Base-by-base conservation (phyloP, 192 early-diverging fungal genomes). In the Coemansia sp. region DNA sequence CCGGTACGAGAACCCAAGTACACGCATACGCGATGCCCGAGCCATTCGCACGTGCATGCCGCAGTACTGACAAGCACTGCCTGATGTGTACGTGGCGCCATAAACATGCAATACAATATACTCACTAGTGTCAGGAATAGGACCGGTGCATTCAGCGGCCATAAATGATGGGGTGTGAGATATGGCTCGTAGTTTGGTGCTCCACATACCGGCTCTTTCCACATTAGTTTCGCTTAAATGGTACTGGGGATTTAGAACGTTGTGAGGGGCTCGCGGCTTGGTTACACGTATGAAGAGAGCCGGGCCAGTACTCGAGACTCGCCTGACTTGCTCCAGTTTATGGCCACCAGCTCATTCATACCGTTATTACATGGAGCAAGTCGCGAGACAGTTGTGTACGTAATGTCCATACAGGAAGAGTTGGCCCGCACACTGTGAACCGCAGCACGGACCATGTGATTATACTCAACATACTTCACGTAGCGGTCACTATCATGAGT, bases 1-100 rank as follows among this genome's bases (percentile, higher is more conserved):
- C 8, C 95, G 76, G 72, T 98, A 96, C 65, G 88, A 85, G 23
- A 91, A 75, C 6, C 80, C 87, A 66, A 51, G 65, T 1, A 84
- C 71, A 0, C 50, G 66, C 29, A 67, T 10, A n/a, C 64, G 70
- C 7, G 50, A 59, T 1, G 79, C 67, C 11, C 84, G 82, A 1
- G 90, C 79, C 48, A 92, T 51, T 1, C 70, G 45, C 19, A 65
- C 50, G 2, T 83, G 66, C 41, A 84, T 23, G 6, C 29, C 56
- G 7, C 86, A 72, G 66, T 87, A 75, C 0, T 67, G 62, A 0
- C 55, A 56, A 19, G 72, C 54, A 0, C 67, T 70, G 15, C 84
- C 73, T 0, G 77, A 23, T 17, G 85, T 75, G 64, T 88, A 91
- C 0, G 80, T 87, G 22, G 90, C 91, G 38, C 93, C 93, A 57